Evolutionary conservation across 163 green algal species (phyloP), one percentile per base, ranked within the genome.

Genomic region (Smithsoniella earleae): DNA sequence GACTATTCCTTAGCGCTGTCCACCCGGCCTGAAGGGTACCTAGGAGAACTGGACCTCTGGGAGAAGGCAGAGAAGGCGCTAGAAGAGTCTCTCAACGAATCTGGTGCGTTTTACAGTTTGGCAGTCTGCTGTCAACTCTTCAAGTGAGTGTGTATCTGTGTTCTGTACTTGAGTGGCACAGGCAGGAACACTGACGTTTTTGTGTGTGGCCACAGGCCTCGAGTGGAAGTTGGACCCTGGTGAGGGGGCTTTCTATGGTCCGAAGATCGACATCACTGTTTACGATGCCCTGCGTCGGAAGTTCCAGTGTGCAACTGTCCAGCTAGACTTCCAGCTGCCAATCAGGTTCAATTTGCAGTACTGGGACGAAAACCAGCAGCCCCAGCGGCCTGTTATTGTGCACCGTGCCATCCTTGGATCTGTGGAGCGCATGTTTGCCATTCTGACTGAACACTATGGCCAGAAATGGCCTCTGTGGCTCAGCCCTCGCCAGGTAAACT

Each of bases 241-340:
- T 4, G 94, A 98, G 75, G 94, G 94, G 33, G 94, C 94, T 2
- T 97, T 97, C 82, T 98, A 97, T 76, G 91, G 95, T 43, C 95
- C 95, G 63, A 99, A 99, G 86, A 98, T 99, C 63, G 95, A 99
- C 88, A 98, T 99, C 89, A 96, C 90, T 3, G 89, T 89, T 62
- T 89, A 85, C 63, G 94, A 99, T 76, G 94, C 94, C 0, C 85
- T 99, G 40, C 83, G 85, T 37, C 86, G 94, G 75, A 95, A 94
- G 78, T 97, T 97, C 86, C 94, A 99, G 84, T 99, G 94, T 78
- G 94, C 94, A 64, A 98, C 92, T 8, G 88, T 98, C 62, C 94
- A 99, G 84, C 86, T 98, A 2, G 93, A 98, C 86, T 98, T 98
- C 88, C 93, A 98, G 86, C 82, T 97, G 66, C 91, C 91, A 66